These are phyloP conservation scores for Epicoccum nigrum DNA, from an alignment of 2,329 filamentous ascomycete species.

Conservation along the genomic window DNA sequence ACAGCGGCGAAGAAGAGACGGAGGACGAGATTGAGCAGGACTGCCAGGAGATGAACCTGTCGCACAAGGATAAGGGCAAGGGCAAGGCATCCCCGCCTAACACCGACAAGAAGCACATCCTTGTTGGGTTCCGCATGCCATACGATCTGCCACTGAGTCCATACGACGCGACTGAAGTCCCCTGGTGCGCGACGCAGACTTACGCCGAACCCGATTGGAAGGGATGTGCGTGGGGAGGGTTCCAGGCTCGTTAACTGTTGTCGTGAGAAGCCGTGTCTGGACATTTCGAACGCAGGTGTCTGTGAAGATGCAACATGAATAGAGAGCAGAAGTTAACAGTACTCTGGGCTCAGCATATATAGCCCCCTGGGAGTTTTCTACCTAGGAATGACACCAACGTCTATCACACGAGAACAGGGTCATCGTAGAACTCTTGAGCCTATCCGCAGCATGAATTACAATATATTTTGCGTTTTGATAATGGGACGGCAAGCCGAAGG, in stretches of 20 bases:
- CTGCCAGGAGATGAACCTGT: neutral
- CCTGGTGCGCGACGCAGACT: conserved; percentile 74
- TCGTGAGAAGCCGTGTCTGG: too few relatives aligned
- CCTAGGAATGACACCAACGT: too few relatives aligned
- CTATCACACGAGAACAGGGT: too few relatives aligned
- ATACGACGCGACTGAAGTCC: conserved; percentile 68
- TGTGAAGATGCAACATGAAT: too few relatives aligned
- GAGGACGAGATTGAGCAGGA: neutral
- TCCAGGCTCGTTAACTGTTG: neutral
- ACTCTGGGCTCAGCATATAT: too few relatives aligned
- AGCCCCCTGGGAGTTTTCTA: too few relatives aligned
- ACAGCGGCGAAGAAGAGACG: neutral
- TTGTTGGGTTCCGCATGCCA: conserved; percentile 78
- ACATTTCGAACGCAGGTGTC: too few relatives aligned
- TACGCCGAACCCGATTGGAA: conserved; percentile 69
- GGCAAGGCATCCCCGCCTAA: neutral
- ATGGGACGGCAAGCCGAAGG: too few relatives aligned
- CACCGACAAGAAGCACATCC: conserved; percentile 10
- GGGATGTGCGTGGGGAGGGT: conserved; percentile 50
- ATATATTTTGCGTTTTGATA: too few relatives aligned
- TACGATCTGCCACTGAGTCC: conserved; percentile 76
- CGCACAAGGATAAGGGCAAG: neutral
- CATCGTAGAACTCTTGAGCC: too few relatives aligned
- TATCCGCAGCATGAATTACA: too few relatives aligned
- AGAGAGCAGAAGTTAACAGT: too few relatives aligned